Evolutionary conservation across 2,329 filamentous ascomycete species (phyloP).

Genomic region (Aspergillus transmontanensis): DNA sequence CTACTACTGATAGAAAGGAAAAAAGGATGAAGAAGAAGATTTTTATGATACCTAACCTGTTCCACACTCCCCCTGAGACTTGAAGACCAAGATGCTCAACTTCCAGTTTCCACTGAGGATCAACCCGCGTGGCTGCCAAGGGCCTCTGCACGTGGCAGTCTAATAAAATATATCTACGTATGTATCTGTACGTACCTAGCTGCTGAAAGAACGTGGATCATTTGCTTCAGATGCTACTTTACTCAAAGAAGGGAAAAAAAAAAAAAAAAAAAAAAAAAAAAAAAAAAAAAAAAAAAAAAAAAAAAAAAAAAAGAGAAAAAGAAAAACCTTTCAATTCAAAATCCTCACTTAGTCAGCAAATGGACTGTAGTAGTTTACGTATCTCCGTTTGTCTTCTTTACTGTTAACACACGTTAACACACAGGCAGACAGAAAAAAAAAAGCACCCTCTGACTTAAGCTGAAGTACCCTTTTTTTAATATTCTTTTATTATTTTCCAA

Average conservation of each 20-base stretch:
- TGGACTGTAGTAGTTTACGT: not conserved
- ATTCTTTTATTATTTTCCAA: not conserved
- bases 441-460: not conserved
- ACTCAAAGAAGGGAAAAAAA: not conserved
- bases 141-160: not conserved
- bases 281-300: too few species aligned
- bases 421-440: not conserved
- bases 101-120: not conserved
- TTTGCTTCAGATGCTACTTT: not conserved
- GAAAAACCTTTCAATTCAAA: not conserved
- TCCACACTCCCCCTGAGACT: not conserved
- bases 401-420: too few species aligned
- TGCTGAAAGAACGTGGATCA: not conserved
- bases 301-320: too few species aligned
- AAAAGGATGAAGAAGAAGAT: too few species aligned
- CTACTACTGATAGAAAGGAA: too few species aligned
- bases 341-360: not conserved
- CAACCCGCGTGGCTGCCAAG: not conserved
- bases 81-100: not conserved
- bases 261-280: too few species aligned
- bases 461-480: not conserved
- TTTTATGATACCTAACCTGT: not conserved
- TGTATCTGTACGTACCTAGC: not conserved
- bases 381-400: not conserved
- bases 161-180: not conserved